Percentiles rank a stretch among this genome's conserved stretches.
phyloP scores from a whole-genome alignment of 2,329 filamentous ascomycete genomes.

The Mycocentrospora acerina region DNA sequence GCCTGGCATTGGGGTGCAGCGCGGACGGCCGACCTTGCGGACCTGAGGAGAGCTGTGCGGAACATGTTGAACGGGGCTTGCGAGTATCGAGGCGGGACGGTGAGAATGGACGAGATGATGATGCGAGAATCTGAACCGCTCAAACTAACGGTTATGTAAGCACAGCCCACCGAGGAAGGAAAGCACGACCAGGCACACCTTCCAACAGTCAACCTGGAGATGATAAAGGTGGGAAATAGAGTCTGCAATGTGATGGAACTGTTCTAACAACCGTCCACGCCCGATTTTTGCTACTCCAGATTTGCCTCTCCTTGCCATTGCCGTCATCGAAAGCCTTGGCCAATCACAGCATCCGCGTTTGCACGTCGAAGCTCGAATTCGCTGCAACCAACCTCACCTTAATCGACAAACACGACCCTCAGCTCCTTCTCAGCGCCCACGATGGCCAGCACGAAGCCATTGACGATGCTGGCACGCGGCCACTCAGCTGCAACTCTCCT shows the following conservation, averaged over 20 bases:
- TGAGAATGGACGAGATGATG: constrained; percentile 27
- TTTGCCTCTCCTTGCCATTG: constrained; percentile 18
- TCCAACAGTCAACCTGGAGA: not conserved
- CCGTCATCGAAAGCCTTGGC: constrained; percentile 24
- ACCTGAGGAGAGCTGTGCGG: constrained; percentile 81
- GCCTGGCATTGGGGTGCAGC: constrained; percentile 45
- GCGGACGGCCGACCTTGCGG: constrained; percentile 59
- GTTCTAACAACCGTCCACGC: not conserved
- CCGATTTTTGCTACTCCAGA: constrained; percentile 2
- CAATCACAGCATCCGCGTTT: constrained; percentile 32
- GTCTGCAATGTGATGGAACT: not conserved
- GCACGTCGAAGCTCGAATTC: constrained; percentile 20
- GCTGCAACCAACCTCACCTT: constrained; percentile 14
- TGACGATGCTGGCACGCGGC: constrained; percentile 51
- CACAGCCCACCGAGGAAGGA: not conserved
- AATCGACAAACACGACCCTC: constrained; percentile 25
- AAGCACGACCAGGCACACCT: constrained; percentile 2
- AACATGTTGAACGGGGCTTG: constrained; percentile 67
- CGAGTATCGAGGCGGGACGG: constrained; percentile 21
- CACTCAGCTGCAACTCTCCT: constrained; percentile 45
- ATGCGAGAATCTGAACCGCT: constrained; percentile 21
- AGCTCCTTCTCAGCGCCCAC: constrained; percentile 33
- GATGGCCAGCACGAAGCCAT: constrained; percentile 52
- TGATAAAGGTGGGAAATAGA: constrained; percentile 1
- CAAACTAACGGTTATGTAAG: constrained; percentile 9